Evolutionary conservation across 371 early-diverging fungal genomes (phyloP).

Genomic region (Mortierella sp.): DNA sequence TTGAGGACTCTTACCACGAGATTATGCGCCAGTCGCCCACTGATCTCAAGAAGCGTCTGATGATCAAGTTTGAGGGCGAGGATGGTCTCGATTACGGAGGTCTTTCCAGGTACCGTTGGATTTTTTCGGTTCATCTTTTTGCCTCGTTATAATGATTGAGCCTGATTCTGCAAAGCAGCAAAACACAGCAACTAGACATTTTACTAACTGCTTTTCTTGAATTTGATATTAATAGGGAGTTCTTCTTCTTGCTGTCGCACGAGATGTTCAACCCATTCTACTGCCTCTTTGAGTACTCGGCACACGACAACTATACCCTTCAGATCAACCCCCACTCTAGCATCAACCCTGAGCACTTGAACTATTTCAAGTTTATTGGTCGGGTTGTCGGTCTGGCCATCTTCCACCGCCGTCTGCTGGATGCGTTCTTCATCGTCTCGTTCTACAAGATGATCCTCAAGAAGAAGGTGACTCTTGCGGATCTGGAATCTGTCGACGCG

Average conservation of each 20-base stretch:
- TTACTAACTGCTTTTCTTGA: not conserved
- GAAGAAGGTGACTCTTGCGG: constrained; percentile 86
- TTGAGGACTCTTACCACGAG: constrained; percentile 96
- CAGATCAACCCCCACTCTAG: constrained; percentile 96
- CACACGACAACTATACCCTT: constrained; percentile 95
- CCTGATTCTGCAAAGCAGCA: too few relatives aligned
- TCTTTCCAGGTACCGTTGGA: constrained; percentile 77
- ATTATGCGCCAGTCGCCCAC: constrained; percentile 89
- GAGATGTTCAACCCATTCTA: constrained; percentile 99
- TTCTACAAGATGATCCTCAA: constrained; percentile 96
- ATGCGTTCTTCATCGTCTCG: constrained; percentile 94
- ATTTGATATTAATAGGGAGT: constrained; percentile 75
- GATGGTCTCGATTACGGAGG: constrained; percentile 99
- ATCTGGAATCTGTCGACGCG: constrained; percentile 97
- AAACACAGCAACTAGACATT: too few relatives aligned
- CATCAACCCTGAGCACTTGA: constrained; percentile 98
- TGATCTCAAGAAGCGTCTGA: constrained; percentile 93
- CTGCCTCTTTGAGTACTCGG: constrained; percentile 96
- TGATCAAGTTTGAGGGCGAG: constrained; percentile 98
- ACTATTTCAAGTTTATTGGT: constrained; percentile 98
- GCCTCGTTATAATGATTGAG: too few relatives aligned
- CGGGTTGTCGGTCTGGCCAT: constrained; percentile 96
- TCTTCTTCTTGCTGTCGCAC: constrained; percentile 94
- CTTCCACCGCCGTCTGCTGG: constrained; percentile 96
- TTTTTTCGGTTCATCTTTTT: too few relatives aligned